phyloP scores from a whole-genome alignment of 2,329 filamentous ascomycete species.

The Nigrograna mackinnonii region DNA sequence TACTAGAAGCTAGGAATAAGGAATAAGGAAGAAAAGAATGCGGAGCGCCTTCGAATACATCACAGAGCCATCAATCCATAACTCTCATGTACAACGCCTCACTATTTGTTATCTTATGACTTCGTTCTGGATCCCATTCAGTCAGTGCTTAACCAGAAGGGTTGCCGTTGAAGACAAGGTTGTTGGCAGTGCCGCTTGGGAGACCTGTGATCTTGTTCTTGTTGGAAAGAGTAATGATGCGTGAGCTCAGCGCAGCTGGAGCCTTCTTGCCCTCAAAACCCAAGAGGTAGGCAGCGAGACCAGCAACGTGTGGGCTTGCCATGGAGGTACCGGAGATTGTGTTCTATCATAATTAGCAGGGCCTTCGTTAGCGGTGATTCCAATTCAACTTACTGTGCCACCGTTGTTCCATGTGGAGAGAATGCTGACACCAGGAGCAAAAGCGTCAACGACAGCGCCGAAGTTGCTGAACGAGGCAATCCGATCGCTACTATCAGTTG shows the following conservation, averaged over 20 bases:
- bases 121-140: no score
- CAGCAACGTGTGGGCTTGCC: slow-evolving; percentile 71
- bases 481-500: slow-evolving; percentile 39
- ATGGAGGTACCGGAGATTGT: slow-evolving; percentile 66
- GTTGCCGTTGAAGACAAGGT: slow-evolving; percentile 60
- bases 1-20: no score
- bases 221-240: slow-evolving; percentile 50
- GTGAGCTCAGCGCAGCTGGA: slow-evolving; percentile 53
- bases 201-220: slow-evolving; percentile 48
- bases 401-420: slow-evolving; percentile 53
- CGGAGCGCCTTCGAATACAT: no score
- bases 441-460: slow-evolving; percentile 41
- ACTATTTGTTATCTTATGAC: no score
- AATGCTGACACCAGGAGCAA: slow-evolving; percentile 45
- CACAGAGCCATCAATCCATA: no score
- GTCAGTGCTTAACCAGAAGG: slow-evolving; percentile 11
- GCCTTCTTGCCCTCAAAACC: slow-evolving; percentile 48
- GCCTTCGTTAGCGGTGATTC: background rate
- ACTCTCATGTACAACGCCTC: no score
- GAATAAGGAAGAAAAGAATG: no score
- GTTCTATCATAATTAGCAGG: slow-evolving; percentile 45
- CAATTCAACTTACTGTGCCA: slow-evolving; percentile 38
- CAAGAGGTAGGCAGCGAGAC: slow-evolving; percentile 73
- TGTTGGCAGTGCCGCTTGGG: slow-evolving; percentile 53
- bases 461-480: slow-evolving; percentile 46